Conservation (phyloP, 2,329 filamentous ascomycete species). For the Hortaea werneckii region DNA sequence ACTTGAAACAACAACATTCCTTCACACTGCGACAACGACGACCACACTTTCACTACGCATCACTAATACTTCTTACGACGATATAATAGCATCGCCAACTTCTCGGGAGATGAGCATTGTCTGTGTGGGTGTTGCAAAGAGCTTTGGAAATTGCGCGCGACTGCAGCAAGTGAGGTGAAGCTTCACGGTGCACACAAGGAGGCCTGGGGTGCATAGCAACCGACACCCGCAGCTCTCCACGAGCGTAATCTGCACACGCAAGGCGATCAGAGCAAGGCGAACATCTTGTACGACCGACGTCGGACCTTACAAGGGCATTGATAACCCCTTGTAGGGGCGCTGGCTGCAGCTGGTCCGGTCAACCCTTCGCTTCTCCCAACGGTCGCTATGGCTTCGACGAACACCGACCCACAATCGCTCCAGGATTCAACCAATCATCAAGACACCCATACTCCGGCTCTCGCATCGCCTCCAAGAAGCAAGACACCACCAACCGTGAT, state of each 20-base stretch:
- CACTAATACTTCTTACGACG: background rate
- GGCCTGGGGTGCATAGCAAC: conserved; percentile 7
- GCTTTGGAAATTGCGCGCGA: background rate
- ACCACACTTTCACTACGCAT: background rate
- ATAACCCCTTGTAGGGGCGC: background rate
- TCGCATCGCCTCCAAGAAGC: conserved; percentile 47
- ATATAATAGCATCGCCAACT: background rate
- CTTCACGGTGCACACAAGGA: conserved; percentile 2
- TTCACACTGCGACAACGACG: background rate
- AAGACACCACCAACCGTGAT: conserved; percentile 50
- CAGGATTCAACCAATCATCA: conserved; percentile 1
- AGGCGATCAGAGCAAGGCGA: background rate
- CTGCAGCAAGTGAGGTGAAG: background rate
- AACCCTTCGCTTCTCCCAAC: background rate
- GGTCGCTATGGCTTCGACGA: conserved; percentile 1
- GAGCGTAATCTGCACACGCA: conserved; percentile 6
- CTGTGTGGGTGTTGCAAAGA: background rate
- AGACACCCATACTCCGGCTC: conserved; percentile 29
- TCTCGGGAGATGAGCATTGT: background rate
- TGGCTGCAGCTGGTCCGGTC: no score
- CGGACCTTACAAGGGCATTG: background rate
- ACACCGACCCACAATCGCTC: background rate
- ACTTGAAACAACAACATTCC: background rate
- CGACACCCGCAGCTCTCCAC: conserved; percentile 1
- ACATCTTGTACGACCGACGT: conserved; percentile 2